phyloP scores from a whole-genome alignment of 2,329 filamentous ascomycete species.

The Colletotrichum sojae region DNA sequence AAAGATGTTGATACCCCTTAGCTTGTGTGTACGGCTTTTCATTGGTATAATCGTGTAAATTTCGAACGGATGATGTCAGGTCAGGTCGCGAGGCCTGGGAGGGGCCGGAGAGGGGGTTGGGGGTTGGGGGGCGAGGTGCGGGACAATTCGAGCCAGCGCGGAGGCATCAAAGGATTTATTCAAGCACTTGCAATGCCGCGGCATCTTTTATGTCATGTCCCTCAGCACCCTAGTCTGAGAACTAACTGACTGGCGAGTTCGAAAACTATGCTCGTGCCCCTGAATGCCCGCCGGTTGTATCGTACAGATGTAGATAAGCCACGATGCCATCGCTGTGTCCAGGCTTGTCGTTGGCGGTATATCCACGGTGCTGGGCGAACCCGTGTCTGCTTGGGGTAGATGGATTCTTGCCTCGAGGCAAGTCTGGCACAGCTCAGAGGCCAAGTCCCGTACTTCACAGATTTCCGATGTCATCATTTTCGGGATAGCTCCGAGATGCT shows the following conservation, averaged over 20 bases:
- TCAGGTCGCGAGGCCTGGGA: too few relatives aligned
- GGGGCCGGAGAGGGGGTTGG: too few relatives aligned
- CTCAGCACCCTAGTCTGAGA: too few relatives aligned
- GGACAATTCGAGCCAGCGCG: too few relatives aligned
- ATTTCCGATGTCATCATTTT: neutral
- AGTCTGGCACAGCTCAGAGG: neutral
- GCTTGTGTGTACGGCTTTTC: conserved; percentile 32
- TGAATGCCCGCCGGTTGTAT: conserved; percentile 26
- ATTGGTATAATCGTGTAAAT: conserved; percentile 38
- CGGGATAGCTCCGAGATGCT: neutral
- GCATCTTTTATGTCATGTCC: too few relatives aligned
- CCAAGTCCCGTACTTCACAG: neutral
- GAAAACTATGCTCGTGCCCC: conserved; percentile 2
- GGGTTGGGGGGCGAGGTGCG: too few relatives aligned
- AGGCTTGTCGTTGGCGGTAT: neutral
- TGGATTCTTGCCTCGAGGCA: neutral
- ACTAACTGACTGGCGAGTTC: too few relatives aligned
- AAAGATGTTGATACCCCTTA: conserved; percentile 43
- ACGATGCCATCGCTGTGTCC: neutral
- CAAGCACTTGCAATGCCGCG: too few relatives aligned
- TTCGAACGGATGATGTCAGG: neutral
- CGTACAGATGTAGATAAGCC: conserved; percentile 28
- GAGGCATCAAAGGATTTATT: too few relatives aligned
- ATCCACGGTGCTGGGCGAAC: neutral
- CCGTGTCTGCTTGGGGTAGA: neutral